Evolutionary conservation across 495 filamentous ascomycete genomes (phyloP).

Genomic region (Penicillium cataractarum): DNA sequence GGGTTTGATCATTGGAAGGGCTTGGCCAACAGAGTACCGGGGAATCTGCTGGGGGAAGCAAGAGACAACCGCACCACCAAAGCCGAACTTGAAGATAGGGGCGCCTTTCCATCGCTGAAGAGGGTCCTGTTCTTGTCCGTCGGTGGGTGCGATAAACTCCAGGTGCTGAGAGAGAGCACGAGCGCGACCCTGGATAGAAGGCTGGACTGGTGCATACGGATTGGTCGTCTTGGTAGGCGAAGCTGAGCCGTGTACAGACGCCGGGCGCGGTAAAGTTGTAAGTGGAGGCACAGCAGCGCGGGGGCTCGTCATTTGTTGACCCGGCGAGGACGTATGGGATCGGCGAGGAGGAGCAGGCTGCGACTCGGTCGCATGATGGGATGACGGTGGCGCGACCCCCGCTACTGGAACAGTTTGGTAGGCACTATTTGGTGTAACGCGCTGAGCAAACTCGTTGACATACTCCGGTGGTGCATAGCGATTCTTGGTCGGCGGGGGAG

Average conservation of each 20-base stretch:
- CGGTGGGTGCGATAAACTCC: slow-evolving; percentile 66
- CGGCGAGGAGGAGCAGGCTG: slow-evolving; percentile 62
- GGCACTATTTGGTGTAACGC: slow-evolving; percentile 49
- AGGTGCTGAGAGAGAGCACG: slow-evolving; percentile 49
- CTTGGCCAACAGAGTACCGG: slow-evolving; percentile 75
- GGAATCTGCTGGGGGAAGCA: slow-evolving; percentile 90
- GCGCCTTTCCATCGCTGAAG: slow-evolving; percentile 87
- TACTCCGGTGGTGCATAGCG: slow-evolving; percentile 47
- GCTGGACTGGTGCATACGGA: slow-evolving; percentile 39
- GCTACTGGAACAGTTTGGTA: slow-evolving; percentile 34
- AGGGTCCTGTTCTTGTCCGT: slow-evolving; percentile 79
- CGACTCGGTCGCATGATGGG: slow-evolving; percentile 22
- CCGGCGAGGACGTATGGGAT: slow-evolving; percentile 87
- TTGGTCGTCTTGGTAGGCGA: slow-evolving; percentile 50
- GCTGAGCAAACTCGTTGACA: slow-evolving; percentile 58
- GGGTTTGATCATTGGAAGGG: slow-evolving; percentile 75
- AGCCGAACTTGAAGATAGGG: slow-evolving; percentile 85
- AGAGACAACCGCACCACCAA: slow-evolving; percentile 79
- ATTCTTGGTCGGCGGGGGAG: slow-evolving; percentile 39
- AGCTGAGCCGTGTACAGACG: slow-evolving; percentile 63
- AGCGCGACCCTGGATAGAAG: slow-evolving; percentile 32
- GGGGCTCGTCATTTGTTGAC: slow-evolving; percentile 55
- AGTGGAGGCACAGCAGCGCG: slow-evolving; percentile 48
- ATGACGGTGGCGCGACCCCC: slow-evolving; percentile 37
- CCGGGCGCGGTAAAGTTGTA: slow-evolving; percentile 66